These are phyloP conservation scores for Penicilliopsis zonata DNA, from an alignment of 495 filamentous ascomycete genomes.

Conservation along the genomic window DNA sequence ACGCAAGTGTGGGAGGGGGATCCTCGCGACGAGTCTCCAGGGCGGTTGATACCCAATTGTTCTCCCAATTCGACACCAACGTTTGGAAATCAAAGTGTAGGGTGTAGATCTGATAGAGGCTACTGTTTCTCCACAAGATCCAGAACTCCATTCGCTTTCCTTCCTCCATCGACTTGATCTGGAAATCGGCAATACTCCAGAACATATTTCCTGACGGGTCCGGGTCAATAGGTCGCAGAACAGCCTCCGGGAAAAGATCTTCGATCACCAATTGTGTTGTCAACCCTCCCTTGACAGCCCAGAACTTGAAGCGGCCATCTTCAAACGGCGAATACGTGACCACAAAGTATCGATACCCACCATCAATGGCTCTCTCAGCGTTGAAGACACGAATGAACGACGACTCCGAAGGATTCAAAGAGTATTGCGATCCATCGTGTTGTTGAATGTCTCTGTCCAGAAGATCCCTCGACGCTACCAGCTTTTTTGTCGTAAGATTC, in stretches of 20 bases:
- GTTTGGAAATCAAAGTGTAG: constrained; percentile 43
- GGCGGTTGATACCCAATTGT: constrained; percentile 60
- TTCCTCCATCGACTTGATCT: constrained; percentile 41
- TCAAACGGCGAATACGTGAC: constrained; percentile 80
- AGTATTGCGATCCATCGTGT: constrained; percentile 48
- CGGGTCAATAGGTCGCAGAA: constrained; percentile 57
- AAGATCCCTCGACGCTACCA: constrained; percentile 62
- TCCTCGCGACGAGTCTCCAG: constrained; percentile 46
- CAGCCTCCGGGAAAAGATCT: constrained; percentile 52
- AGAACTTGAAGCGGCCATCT: constrained; percentile 91
- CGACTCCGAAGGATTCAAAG: constrained; percentile 64
- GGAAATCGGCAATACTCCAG: constrained; percentile 83
- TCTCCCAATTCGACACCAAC: constrained; percentile 46
- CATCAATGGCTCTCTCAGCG: constrained; percentile 35
- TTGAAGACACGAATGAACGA: constrained; percentile 64
- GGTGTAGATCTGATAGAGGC: constrained; percentile 60
- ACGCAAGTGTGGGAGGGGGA: constrained; percentile 36
- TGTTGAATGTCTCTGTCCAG: constrained; percentile 41
- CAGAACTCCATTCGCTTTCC: constrained; percentile 56
- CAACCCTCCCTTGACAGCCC: constrained; percentile 57
- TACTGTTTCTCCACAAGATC: constrained; percentile 80
- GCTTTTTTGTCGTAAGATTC: constrained; percentile 64
- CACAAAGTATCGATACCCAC: constrained; percentile 55
- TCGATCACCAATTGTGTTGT: constrained; percentile 49
- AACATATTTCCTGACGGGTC: constrained; percentile 58